These are phyloP conservation scores for Solanum hybrid DNA, from an alignment of 305 asterid genomes.

Conservation along the genomic window DNA sequence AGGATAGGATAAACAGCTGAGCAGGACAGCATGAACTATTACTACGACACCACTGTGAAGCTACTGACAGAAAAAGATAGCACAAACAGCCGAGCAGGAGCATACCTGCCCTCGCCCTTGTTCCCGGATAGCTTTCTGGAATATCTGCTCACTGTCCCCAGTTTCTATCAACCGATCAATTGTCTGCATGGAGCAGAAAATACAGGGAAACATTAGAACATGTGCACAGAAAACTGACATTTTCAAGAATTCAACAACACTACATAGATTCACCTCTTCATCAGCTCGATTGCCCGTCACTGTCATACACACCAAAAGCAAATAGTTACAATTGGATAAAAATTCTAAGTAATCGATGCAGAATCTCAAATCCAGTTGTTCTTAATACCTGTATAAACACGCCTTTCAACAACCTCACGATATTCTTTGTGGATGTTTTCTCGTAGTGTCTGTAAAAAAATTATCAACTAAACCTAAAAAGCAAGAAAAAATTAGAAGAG, in stretches of 20 bases:
- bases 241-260: slow-evolving; percentile 6
- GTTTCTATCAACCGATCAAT: slow-evolving; percentile 83
- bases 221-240: not conserved
- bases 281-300: slow-evolving; percentile 92
- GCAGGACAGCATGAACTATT: not conserved
- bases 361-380: not conserved
- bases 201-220: slow-evolving; percentile 10
- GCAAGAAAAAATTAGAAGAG: slow-evolving; percentile 1
- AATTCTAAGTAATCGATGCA: not conserved
- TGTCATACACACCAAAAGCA: slow-evolving; percentile 16
- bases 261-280: slow-evolving; percentile 71
- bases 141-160: slow-evolving; percentile 77
- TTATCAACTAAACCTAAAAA: slow-evolving; percentile 2
- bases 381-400: slow-evolving; percentile 76
- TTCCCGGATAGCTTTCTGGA: slow-evolving; percentile 34
- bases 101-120: slow-evolving; percentile 93
- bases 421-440: slow-evolving; percentile 91
- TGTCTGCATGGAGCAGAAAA: slow-evolving; percentile 35
- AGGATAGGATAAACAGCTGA: not conserved
- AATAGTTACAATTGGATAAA: not conserved
- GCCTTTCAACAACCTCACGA: slow-evolving; percentile 97
- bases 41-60: not conserved
- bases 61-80: not conserved
- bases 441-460: slow-evolving; percentile 60
- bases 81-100: not conserved